Base-by-base conservation (phyloP, 176 grass and related monocot species). In the Areca catechu region DNA sequence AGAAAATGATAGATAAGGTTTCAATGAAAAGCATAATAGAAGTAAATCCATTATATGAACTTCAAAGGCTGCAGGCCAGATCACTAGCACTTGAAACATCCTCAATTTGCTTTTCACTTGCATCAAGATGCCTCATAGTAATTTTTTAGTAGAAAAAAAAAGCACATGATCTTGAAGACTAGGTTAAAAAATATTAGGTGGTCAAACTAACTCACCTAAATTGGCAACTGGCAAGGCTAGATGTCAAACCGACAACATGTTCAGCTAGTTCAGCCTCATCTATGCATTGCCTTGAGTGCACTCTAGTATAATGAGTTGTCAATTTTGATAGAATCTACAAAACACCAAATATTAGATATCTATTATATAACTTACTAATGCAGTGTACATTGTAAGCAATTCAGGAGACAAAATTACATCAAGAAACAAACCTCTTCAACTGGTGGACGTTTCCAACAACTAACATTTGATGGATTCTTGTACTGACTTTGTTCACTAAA, bases 241-340 rank as follows among this genome's bases (percentile, higher is more conserved):
- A 70, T 30, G 87, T 91, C 70, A 97, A 80, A 61, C 93, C 87
- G 63, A 91, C 78, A 88, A 97, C 55, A 82, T 88, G 81, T 21
- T 97, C 86, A 17, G 81, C 86, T 60, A 97, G 58, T 79, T 97
- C 86, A 80, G 75, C 77, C 88, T 97, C 93, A 76, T 97, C 87
- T 71, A 55, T 51, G 70, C 93, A 97, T 65, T 88, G 83, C 62
- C 83, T 88, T 72, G 93, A 97, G 63, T 80, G 83, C 48, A 97
- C 83, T 57, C 74, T 81, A 66, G 4, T 57, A 59, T 83, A 88
- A 69, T 97, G 83, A 56, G 83, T 91, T 72, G 72, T 60, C 30
- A 97, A 66, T 76, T 79, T 91, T 63, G 77, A 85, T 17, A 91
- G 68, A 72, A 73, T 78, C 93, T 97, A 70, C 24, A 56, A 15